A percentile compares a stretch with the other conserved stretches of the same genome.
These are phyloP conservation scores for Fusarium anthophilum DNA, from an alignment of 2,329 filamentous ascomycete species.

Conservation along the genomic window DNA sequence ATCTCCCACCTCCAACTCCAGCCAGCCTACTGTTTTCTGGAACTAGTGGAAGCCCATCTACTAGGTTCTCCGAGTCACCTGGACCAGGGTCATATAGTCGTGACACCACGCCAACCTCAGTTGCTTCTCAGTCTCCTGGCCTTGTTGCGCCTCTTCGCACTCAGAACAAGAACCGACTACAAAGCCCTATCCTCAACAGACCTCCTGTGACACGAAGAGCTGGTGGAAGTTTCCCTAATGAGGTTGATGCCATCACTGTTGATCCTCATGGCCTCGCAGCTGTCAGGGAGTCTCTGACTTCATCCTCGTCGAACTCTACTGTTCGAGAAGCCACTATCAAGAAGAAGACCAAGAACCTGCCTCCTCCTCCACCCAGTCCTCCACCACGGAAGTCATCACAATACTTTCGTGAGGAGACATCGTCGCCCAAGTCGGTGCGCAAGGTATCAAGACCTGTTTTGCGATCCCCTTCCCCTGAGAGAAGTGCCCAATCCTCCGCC, in stretches of 20 bases:
- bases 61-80: conserved; percentile 77
- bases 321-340: conserved; percentile 62
- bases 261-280: conserved; percentile 69
- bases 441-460: conserved; percentile 44
- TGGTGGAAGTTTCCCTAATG: conserved; percentile 64
- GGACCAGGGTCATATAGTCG: conserved; percentile 76
- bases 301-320: conserved; percentile 77
- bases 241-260: conserved; percentile 54
- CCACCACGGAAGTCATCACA: conserved; percentile 71
- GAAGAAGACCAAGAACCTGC: conserved; percentile 54
- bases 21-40: conserved; percentile 63
- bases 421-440: conserved; percentile 51
- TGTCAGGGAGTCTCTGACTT: conserved; percentile 75
- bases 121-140: conserved; percentile 77
- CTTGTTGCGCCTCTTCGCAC: conserved; percentile 60
- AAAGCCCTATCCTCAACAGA: conserved; percentile 64
- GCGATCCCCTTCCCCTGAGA: conserved; percentile 48
- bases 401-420: conserved; percentile 56
- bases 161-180: conserved; percentile 60
- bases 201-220: conserved; percentile 69
- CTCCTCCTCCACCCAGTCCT: conserved; percentile 66
- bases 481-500: conserved; percentile 37
- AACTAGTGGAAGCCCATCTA: conserved; percentile 77
- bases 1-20: conserved; percentile 73
- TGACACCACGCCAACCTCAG: conserved; percentile 81